Conservation (phyloP, 2,329 filamentous ascomycete genomes). For the Fusarium verticillioides region DNA sequence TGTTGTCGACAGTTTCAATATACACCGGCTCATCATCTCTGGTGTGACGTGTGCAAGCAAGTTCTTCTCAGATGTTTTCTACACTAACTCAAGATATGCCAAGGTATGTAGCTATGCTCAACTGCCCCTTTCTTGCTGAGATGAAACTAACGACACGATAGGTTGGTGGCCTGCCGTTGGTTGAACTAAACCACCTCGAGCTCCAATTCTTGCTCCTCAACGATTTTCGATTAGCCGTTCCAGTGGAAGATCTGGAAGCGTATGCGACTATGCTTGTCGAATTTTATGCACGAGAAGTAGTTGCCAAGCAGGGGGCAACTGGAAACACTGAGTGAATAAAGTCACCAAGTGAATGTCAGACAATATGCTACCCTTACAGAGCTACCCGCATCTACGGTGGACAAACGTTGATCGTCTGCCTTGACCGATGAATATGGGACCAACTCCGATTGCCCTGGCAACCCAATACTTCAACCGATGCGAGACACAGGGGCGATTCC, state of each 20-base stretch:
- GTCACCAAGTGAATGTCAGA: not conserved
- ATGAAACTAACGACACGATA: conserved; percentile 53
- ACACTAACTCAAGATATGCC: conserved; percentile 98
- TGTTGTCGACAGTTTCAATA: conserved; percentile 99
- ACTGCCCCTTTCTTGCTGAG: not conserved
- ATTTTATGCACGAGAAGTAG: conserved; percentile 93
- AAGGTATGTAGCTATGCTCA: conserved; percentile 73
- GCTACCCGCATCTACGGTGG: conserved; percentile 3
- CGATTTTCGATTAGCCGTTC: conserved; percentile 92
- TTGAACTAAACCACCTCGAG: conserved; percentile 95
- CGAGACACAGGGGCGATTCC: conserved; percentile 16
- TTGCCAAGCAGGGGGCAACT: conserved; percentile 52
- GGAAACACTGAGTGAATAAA: conserved; percentile 33
- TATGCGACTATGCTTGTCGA: conserved; percentile 99
- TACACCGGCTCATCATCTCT: conserved; percentile 94
- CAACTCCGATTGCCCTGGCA: not conserved
- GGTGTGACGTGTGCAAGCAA: conserved; percentile 99
- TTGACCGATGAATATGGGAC: not conserved
- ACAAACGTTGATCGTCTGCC: not conserved
- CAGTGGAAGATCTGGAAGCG: conserved; percentile 94
- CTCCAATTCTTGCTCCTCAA: conserved; percentile 95
- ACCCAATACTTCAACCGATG: not conserved
- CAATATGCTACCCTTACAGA: not conserved
- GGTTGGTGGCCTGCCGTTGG: conserved; percentile 92
- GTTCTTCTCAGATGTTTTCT: conserved; percentile 99